Percentiles rank a stretch among this genome's conserved stretches.
These are phyloP conservation scores for Linum usitatissimum DNA, from an alignment of 345 rosid genomes.

Conservation along the genomic window DNA sequence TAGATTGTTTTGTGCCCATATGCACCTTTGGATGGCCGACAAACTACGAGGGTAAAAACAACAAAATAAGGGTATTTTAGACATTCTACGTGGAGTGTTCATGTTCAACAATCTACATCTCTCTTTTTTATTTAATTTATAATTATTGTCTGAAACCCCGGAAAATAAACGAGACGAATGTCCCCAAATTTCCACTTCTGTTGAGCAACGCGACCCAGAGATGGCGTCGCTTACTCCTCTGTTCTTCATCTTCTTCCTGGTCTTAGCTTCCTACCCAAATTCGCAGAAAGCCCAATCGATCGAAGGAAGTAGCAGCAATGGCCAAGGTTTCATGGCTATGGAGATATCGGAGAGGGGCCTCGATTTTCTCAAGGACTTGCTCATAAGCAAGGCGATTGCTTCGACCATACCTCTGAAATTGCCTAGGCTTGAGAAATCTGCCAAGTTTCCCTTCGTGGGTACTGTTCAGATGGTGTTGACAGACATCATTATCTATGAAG, in stretches of 20 bases:
- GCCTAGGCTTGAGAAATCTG: constrained; percentile 45
- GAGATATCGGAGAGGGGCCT: constrained; percentile 62
- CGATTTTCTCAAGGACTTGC: constrained; percentile 68
- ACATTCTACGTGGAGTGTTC: no score
- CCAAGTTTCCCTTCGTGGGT: constrained; percentile 61
- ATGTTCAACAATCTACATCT: no score
- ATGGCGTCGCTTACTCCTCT: background rate
- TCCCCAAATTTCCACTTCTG: no score
- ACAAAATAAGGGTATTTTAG: no score
- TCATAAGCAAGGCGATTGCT: constrained; percentile 54
- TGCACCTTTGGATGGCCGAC: no score
- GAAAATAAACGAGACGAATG: no score
- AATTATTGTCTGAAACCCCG: no score
- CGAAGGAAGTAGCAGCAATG: background rate
- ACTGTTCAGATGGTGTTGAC: constrained; percentile 50
- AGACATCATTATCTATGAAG: constrained; percentile 51
- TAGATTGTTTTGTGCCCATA: no score
- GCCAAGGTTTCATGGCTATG: background rate
- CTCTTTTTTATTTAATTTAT: no score
- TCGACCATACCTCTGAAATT: constrained; percentile 59
- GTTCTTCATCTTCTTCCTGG: background rate
- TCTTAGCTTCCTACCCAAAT: background rate
- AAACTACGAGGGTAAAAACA: no score
- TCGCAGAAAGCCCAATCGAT: background rate
- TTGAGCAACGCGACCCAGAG: background rate